Conservation (phyloP, 441 rosid species). For the Pelargonium cotyledonis region DNA sequence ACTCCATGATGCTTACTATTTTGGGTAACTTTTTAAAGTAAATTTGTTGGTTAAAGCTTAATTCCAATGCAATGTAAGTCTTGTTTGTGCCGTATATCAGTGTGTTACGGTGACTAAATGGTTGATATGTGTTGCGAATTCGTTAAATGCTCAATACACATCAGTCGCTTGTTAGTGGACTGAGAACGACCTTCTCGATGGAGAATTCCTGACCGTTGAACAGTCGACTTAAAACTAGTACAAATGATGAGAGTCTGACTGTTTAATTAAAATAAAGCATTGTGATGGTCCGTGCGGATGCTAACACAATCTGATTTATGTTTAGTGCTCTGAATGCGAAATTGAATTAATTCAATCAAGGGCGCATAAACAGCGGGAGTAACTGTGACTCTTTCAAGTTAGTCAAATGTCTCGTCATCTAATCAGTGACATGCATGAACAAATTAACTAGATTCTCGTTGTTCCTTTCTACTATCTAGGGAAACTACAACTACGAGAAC, state of each 20-base stretch:
- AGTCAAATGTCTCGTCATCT: not conserved
- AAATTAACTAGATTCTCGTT: not conserved
- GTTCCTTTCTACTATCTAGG: not conserved
- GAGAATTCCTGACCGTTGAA: constrained; percentile 3
- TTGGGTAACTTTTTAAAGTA: too few species aligned
- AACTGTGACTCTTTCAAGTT: constrained; percentile 12
- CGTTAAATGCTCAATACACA: too few species aligned
- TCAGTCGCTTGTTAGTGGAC: too few species aligned
- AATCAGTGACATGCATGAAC: too few species aligned
- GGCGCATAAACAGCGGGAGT: not conserved
- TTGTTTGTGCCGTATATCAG: too few species aligned
- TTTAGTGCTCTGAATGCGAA: constrained; percentile 18
- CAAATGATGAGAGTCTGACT: constrained; percentile 10
- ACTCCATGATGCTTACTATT: not conserved
- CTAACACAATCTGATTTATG: constrained; percentile 10
- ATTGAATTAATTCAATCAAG: constrained; percentile 21
- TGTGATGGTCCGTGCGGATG: constrained; percentile 17
- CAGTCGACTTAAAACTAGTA: constrained; percentile 10
- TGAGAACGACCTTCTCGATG: too few species aligned
- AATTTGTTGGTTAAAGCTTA: too few species aligned
- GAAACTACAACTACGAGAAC: not conserved
- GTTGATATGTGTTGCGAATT: too few species aligned
- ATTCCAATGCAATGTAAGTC: too few species aligned
- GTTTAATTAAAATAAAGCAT: constrained; percentile 23
- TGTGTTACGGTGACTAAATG: too few species aligned